Evolutionary conservation across 2,329 filamentous ascomycete species (phyloP).

Genomic region (Sclerotiophoma versabilis): DNA sequence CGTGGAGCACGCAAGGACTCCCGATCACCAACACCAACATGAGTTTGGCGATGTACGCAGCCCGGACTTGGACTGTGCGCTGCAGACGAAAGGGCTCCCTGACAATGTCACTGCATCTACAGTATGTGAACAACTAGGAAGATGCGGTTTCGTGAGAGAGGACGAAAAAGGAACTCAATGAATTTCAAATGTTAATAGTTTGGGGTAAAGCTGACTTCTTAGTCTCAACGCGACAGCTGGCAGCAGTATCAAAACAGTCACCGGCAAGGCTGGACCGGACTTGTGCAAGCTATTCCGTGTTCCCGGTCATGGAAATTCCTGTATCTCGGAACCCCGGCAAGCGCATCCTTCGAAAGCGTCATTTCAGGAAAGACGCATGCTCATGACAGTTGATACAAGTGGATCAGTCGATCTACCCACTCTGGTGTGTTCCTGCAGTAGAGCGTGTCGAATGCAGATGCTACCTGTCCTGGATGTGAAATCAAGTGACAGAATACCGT

Average conservation of each 20-base stretch:
- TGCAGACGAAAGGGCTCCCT: constrained; percentile 1
- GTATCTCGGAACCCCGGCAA: not conserved
- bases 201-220: not conserved
- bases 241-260: not conserved
- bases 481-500: not conserved
- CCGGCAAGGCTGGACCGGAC: not conserved
- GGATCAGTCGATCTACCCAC: not conserved
- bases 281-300: not conserved
- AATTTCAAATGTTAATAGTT: not conserved
- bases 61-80: constrained; percentile 8
- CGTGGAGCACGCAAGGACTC: constrained; percentile 13
- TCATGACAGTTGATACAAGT: not conserved
- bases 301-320: not conserved
- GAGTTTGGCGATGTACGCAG: constrained; percentile 12
- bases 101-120: not conserved
- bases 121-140: not conserved
- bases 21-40: constrained; percentile 14
- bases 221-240: too few species aligned
- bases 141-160: not conserved
- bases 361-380: not conserved
- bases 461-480: not conserved
- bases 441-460: not conserved
- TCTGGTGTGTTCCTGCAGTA: constrained; percentile 11
- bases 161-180: not conserved
- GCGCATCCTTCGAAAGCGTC: not conserved